Evolutionary conservation across 306 rosid species (phyloP).

Genomic region (Pyrus betulifolia): DNA sequence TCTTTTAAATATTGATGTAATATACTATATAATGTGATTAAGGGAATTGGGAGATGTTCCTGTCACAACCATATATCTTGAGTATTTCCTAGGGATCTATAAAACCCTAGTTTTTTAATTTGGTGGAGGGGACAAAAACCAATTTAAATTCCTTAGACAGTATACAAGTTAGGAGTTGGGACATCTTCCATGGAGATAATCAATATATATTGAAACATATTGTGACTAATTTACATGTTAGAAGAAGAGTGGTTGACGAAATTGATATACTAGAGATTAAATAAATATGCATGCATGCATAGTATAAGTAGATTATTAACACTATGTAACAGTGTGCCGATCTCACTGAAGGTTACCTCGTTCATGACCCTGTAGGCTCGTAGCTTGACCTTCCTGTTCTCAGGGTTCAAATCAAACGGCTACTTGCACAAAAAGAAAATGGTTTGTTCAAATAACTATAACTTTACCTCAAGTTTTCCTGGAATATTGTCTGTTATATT

Average conservation of each 20-base stretch:
- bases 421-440: slow-evolving; percentile 1
- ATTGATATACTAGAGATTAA: not conserved
- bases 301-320: too few species aligned
- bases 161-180: slow-evolving; percentile 1
- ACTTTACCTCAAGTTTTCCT: slow-evolving; percentile 6
- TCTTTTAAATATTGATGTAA: not conserved
- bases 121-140: slow-evolving; percentile 10
- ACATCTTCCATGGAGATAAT: not conserved
- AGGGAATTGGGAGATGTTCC: slow-evolving; percentile 17
- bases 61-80: slow-evolving; percentile 27
- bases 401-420: slow-evolving; percentile 10
- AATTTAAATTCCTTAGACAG: slow-evolving; percentile 9
- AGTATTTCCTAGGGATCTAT: slow-evolving; percentile 40
- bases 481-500: slow-evolving; percentile 11
- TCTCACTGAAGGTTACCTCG: not conserved
- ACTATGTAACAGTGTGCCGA: not conserved
- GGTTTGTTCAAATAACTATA: not conserved
- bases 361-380: not conserved
- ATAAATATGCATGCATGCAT: not conserved
- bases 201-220: not conserved
- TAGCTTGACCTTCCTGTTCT: not conserved
- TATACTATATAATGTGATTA: not conserved
- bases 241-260: not conserved
- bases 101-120: not conserved
- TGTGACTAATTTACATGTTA: not conserved